Base-by-base conservation (phyloP, 345 rosid genomes). In the Salix koriyanagi region DNA sequence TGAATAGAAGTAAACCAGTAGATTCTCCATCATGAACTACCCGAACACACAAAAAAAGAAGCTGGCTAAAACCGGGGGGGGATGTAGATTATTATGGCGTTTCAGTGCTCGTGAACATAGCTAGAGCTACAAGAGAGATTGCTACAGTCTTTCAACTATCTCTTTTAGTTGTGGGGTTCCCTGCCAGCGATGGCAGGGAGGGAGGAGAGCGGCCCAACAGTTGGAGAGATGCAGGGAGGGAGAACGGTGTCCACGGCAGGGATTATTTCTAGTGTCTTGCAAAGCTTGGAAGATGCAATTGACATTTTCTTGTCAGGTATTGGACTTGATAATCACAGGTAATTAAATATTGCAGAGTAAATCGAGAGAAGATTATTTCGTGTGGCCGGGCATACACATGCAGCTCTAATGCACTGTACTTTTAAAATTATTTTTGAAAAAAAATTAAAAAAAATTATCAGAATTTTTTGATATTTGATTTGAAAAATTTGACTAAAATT, bases 271-370 rank as follows among this genome's bases (percentile, higher is more conserved):
- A 21, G 76, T 74, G 76, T 75, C 75, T 68, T 44, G 36, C 48
- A 82, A 69, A 56, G 50, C 12, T 68, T 61, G 81, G 78, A 34
- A 69, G 65, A 62, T 64, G 71, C 65, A 41, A 48, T 82, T 86
- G 89, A 80, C 89, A 68, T 79, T 82, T 82, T 80, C 68, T 52
- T 86, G 86, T 84, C 83, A 84, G 87, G 46, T 37, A 13, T 80
- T 70, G 81, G 42, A 67, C 34, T 64, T 41, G 50, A 30, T 44
- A 14, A 14, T 14, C 52, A 4, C 52, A 46, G 1, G 52, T 46
- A 46, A 4, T 46, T 46, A 46, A 14, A 46, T 64, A 48, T n/a
- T 23, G 16, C 15, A 39, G 41, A 41, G 41, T 19, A 9, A 39
- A 28, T 36, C 1, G 0, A 13, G 6, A 42, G 48, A 70, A 39